These are phyloP conservation scores for Pseudogymnoascus sp. DNA, from an alignment of 2,329 filamentous ascomycete species.

Conservation along the genomic window DNA sequence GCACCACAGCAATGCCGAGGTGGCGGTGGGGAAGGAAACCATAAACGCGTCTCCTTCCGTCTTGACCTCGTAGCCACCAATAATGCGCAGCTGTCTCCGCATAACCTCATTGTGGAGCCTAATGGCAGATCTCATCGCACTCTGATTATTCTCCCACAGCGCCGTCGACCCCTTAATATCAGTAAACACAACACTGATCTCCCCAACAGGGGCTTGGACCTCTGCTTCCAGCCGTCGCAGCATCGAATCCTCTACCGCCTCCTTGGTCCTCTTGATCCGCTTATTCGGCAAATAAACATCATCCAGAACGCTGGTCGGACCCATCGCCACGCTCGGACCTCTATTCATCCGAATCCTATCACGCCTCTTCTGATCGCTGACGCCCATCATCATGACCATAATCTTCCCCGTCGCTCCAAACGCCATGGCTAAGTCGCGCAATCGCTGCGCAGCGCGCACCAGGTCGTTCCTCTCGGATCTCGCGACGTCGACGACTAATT, in stretches of 20 bases:
- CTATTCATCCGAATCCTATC: conserved; percentile 63
- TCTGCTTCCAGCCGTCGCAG: conserved; percentile 81
- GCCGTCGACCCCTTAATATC: conserved; percentile 98
- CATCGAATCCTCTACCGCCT: conserved; percentile 67
- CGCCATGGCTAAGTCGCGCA: conserved; percentile 88
- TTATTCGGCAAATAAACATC: conserved; percentile 59
- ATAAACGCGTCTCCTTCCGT: conserved; percentile 99
- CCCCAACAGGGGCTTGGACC: conserved; percentile 82
- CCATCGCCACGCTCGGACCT: conserved; percentile 72
- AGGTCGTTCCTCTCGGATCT: conserved; percentile 78
- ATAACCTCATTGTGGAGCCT: conserved; percentile 97
- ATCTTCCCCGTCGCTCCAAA: conserved; percentile 92
- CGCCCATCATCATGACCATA: conserved; percentile 98
- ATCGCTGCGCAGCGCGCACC: conserved; percentile 90
- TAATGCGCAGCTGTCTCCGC: conserved; percentile 82
- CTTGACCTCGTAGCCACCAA: conserved; percentile 97
- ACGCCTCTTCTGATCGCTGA: conserved; percentile 80
- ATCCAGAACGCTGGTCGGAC: conserved; percentile 64
- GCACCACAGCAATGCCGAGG: conserved; percentile 88
- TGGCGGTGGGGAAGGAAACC: conserved; percentile 96
- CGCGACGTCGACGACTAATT: conserved; percentile 85
- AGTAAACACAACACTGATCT: conserved; percentile 91
- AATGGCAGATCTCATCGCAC: conserved; percentile 93
- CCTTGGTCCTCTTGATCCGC: conserved; percentile 55
- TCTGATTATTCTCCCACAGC: conserved; percentile 90